Evolutionary conservation across 2,329 filamentous ascomycete genomes (phyloP), one percentile per base, ranked within the genome.

Genomic region (Didymella pinodella): DNA sequence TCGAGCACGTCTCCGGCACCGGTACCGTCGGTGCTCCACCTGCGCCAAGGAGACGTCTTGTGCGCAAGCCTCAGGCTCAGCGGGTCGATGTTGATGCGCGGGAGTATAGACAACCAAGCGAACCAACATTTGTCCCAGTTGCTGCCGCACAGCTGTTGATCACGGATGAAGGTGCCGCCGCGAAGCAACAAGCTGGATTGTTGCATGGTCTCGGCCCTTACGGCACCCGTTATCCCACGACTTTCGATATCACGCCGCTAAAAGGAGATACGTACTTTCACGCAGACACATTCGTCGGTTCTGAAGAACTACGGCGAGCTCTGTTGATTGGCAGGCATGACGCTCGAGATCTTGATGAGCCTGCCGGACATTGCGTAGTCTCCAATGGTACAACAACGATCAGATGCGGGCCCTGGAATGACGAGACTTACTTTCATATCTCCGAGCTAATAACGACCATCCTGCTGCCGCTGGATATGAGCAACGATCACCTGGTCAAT

Each of bases 231-330:
- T 87, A 86, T 63, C 73, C 84, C 1, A 77, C 78, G 11, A 81
- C 83, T 61, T 88, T 88, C 57, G 83, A 84, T 50, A 72, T 86
- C 8, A 69, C 69, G 5, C 82, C 83, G 25, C 70, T 88, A 7
- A 75, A 74, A 8, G 61, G 77, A 7, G 85, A 82, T 1, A 85
- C 83, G 0, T 86, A 81, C 65, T 88, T 87, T 61, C 83, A 85
- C 60, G 73, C 80, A 43, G 79, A 77, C 45, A 86, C 85, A 4
- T 85, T 88, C 59, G 77, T 88, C 57, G 86, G 86, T 28, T 85
- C 84, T 63, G 84, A 84, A 3, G 81, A 84, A 26, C 81, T 88
- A 46, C 68, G 73, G 16, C 78, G 77, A 34, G 81, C 81, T 34
- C 63, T 88, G 5, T 60, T 47, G 7, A 43, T 54, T 11, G 47